These are phyloP conservation scores for Parastagonospora avenae DNA, from an alignment of 2,329 filamentous ascomycete genomes.

Conservation along the genomic window DNA sequence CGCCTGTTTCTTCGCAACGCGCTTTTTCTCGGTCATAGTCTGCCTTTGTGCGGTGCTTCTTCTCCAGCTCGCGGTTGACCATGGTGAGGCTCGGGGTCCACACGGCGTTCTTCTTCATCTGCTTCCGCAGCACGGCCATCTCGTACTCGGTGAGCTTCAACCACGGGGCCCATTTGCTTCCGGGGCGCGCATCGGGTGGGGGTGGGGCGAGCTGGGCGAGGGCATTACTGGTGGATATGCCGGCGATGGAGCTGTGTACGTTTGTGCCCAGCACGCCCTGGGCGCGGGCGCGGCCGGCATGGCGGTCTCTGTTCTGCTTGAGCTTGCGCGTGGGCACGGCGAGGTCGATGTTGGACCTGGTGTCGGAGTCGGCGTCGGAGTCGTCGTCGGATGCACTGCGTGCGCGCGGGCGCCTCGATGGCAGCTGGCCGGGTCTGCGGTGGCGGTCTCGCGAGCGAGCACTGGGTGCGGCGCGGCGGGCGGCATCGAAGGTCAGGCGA, in stretches of 20 bases:
- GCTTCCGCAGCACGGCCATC: conserved; percentile 74
- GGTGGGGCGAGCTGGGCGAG: conserved; percentile 64
- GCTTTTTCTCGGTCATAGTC: conserved; percentile 63
- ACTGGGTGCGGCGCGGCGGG: conserved; percentile 24
- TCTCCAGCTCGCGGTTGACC: conserved; percentile 78
- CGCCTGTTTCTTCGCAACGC: conserved; percentile 64
- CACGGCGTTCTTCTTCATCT: conserved; percentile 90
- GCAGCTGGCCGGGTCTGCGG: conserved; percentile 18
- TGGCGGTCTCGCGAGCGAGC: conserved; percentile 30
- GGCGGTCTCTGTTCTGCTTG: conserved; percentile 42
- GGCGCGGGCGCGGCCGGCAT: conserved; percentile 45
- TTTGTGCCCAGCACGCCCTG: conserved; percentile 58
- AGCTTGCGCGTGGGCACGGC: conserved; percentile 20
- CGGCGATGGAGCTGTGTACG: conserved; percentile 59
- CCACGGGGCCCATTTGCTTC: conserved; percentile 67
- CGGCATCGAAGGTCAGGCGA: conserved; percentile 35
- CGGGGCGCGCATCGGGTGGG: conserved; percentile 62
- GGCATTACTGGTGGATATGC: conserved; percentile 66
- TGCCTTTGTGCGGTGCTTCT: conserved; percentile 62
- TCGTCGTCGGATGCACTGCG: conserved; percentile 20
- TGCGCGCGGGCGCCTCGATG: conserved; percentile 16
- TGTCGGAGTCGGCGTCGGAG: conserved; percentile 23
- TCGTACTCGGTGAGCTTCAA: conserved; percentile 69
- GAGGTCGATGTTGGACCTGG: conserved; percentile 26
- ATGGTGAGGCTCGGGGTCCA: conserved; percentile 87